Conservation (phyloP, 2,329 filamentous ascomycete genomes). For the Elsinoe batatas region DNA sequence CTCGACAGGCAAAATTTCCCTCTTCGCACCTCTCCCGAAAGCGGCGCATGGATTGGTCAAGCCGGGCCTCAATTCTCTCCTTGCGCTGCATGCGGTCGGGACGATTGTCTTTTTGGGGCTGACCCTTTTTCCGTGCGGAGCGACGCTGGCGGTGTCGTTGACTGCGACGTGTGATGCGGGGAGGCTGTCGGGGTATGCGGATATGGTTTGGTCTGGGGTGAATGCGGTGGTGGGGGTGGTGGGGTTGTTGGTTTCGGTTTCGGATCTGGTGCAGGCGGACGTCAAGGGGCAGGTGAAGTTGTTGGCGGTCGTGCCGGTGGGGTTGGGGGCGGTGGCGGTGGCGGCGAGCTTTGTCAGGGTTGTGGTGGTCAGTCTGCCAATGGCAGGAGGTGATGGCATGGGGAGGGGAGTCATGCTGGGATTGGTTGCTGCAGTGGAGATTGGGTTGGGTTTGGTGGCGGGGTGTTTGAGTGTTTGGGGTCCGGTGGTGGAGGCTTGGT, state of each 20-base stretch:
- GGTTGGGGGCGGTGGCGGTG: no score
- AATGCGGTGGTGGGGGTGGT: constrained; percentile 1
- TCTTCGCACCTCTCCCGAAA: neutral
- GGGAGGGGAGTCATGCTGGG: neutral
- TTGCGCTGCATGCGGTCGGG: neutral
- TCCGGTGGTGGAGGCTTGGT: neutral
- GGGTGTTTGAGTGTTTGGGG: neutral
- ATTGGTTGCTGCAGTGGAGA: neutral
- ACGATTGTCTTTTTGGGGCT: constrained; percentile 3
- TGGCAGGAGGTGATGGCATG: no score
- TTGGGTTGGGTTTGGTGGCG: neutral
- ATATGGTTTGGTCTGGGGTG: neutral
- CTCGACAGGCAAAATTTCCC: neutral
- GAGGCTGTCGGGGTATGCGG: neutral
- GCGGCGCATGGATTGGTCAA: neutral
- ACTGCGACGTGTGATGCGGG: neutral
- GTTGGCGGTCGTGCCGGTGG: no score
- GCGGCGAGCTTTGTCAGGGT: no score
- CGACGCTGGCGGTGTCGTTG: constrained; percentile 3
- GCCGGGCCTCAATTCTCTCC: neutral
- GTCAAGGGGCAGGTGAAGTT: no score
- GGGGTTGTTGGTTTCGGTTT: neutral
- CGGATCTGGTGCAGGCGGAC: neutral
- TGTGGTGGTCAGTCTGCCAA: no score
- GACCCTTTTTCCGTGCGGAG: constrained; percentile 11